Percentiles rank a stretch among this genome's conserved stretches.
Evolutionary conservation across 106 monocot genomes (phyloP).

Genomic region (Dendrobium nobile): DNA sequence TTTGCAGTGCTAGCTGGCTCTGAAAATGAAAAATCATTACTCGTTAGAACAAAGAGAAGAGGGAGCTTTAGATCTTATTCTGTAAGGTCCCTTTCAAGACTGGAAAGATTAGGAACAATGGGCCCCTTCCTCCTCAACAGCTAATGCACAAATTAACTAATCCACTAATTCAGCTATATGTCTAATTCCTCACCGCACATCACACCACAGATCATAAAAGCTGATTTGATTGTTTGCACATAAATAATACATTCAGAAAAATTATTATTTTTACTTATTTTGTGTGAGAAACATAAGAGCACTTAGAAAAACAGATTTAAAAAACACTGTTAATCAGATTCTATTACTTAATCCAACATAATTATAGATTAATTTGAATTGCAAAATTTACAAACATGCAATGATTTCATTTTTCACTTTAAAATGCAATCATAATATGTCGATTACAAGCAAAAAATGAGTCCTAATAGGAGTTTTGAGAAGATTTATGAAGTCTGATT

Average conservation of each 20-base stretch:
- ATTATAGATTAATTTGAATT: too few relatives aligned
- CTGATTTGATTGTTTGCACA: too few relatives aligned
- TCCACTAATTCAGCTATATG: background rate
- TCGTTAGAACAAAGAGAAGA: background rate
- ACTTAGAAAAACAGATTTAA: too few relatives aligned
- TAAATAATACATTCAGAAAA: too few relatives aligned
- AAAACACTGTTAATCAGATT: too few relatives aligned
- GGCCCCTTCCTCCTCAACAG: background rate
- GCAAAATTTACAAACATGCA: too few relatives aligned
- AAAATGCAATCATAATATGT: too few relatives aligned
- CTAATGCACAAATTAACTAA: conserved; percentile 2
- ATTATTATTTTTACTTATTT: too few relatives aligned
- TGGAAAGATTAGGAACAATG: background rate
- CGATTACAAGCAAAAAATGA: background rate
- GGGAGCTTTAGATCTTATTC: background rate
- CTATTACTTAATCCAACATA: too few relatives aligned
- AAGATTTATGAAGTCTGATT: too few relatives aligned
- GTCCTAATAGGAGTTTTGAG: background rate
- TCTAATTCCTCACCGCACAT: background rate
- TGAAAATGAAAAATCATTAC: background rate
- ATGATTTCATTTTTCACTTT: too few relatives aligned
- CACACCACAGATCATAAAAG: background rate
- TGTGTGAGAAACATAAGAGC: too few relatives aligned
- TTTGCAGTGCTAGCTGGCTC: background rate
- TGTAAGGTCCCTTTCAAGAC: background rate